Percentiles rank a stretch among this genome's conserved stretches.
phyloP scores from a whole-genome alignment of 2,329 filamentous ascomycete species.

The Fusarium poae region DNA sequence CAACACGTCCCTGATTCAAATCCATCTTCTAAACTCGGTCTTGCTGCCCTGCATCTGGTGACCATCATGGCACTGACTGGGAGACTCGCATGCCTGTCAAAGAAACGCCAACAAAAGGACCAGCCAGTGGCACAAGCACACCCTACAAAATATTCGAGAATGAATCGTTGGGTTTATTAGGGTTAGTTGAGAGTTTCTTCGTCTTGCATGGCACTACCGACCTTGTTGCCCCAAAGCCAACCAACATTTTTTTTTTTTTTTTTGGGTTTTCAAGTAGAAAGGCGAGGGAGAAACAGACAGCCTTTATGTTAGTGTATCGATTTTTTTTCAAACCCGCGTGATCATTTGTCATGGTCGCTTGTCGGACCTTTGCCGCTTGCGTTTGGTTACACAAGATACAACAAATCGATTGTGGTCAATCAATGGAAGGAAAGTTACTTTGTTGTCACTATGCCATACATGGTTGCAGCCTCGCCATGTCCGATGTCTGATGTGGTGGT shows the following conservation, averaged over 20 bases:
- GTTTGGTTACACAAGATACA: constrained; percentile 8
- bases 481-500: constrained; percentile 39
- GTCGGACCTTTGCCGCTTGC: constrained; percentile 17
- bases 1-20: constrained; percentile 32
- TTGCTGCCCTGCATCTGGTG: constrained; percentile 29
- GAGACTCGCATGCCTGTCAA: constrained; percentile 23
- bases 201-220: constrained; percentile 46
- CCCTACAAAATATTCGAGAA: constrained; percentile 11
- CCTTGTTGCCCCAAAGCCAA: constrained; percentile 29
- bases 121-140: constrained; percentile 15
- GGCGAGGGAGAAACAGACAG: constrained; percentile 27
- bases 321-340: constrained; percentile 20
- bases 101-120: constrained; percentile 4
- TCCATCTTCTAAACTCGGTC: constrained; percentile 16
- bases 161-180: constrained; percentile 33
- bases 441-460: constrained; percentile 10
- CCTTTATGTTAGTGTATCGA: constrained; percentile 26
- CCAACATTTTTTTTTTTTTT: constrained; percentile 34
- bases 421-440: constrained; percentile 8
- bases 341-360: constrained; percentile 10
- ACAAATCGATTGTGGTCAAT: constrained; percentile 4
- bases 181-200: constrained; percentile 27
- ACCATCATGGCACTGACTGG: constrained; percentile 15
- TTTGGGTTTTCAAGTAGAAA: constrained; percentile 29
- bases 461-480: constrained; percentile 32